Base-by-base conservation (phyloP, 441 rosid species). In the Kokia cookei region DNA sequence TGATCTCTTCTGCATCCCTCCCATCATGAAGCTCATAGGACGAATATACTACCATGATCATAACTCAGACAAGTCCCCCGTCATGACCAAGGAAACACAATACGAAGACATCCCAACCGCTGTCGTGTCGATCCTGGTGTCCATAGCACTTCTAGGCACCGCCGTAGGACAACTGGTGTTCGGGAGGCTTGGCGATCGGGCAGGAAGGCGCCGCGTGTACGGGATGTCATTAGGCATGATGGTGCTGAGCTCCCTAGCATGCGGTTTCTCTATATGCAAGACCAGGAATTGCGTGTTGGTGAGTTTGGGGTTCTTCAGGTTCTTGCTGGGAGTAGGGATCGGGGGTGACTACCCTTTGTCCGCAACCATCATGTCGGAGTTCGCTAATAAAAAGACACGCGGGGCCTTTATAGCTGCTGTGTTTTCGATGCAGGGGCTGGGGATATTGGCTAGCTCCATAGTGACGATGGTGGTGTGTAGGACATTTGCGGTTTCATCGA, bases 1-100 rank as follows among this genome's bases (percentile, higher is more conserved):
- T 65, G 93, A 90, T 64, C 88, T 93, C 77, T 91, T 93, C 72
- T 93, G 97, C 65, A 82, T 93, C 78, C 84, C 97, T 19, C 88
- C 89, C 2, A 75, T 93, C 76, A 64, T 80, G 75, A 85, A 73
- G 32, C 77, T 93, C 45, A 76, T 93, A 7, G 87, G 82, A 13
- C 77, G 83, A n/a, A 83, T 93, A 14, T 91, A 91, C 78, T 90
- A 88, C 84, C 45, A 9, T 42, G 54, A 72, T 1, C 2, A 78
- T 26, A 37, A 43, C 19, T 22, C 43, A 7, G 65, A 6, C 42
- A 29, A 32, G 9, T n/a, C 24, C 65, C 35, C 13, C 17, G 24
- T 7, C 26, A 17, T 2, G 43, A 3, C 12, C 42, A 4, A 40
- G 51, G 29, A 12, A 35, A 22, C 7, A 43, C 11, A 17, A 37